phyloP scores from a whole-genome alignment of 495 filamentous ascomycete species.

The Aspergillus leporis region DNA sequence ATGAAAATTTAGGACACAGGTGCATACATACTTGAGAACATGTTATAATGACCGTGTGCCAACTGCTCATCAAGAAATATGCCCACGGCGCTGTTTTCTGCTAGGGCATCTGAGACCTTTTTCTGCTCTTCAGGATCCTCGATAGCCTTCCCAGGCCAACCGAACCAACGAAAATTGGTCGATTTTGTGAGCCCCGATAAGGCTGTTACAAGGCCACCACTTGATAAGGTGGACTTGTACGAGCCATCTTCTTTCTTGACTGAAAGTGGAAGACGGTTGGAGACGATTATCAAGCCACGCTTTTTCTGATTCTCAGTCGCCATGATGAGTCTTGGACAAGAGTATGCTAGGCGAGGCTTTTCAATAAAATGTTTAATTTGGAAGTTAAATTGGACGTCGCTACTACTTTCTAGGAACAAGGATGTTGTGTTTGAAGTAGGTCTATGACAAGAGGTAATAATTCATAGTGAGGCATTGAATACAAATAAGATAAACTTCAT shows the following conservation, averaged over 20 bases:
- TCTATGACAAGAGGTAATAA: neutral
- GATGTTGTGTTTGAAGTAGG: neutral
- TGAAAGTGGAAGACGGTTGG: conserved; percentile 86
- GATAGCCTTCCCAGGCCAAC: conserved; percentile 80
- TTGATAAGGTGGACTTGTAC: conserved; percentile 80
- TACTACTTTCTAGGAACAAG: neutral
- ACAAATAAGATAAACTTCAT: neutral
- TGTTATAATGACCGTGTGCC: conserved; percentile 60
- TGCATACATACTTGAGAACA: conserved; percentile 51
- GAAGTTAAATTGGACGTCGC: neutral
- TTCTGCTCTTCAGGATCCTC: conserved; percentile 41
- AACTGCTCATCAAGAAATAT: conserved; percentile 56
- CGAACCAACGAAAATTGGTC: conserved; percentile 88
- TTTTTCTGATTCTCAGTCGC: conserved; percentile 6
- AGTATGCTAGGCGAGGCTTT: neutral
- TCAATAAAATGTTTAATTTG: neutral
- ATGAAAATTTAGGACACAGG: no score
- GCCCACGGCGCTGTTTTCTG: conserved; percentile 51
- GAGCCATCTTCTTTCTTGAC: conserved; percentile 73
- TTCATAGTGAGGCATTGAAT: neutral
- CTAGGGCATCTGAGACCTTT: conserved; percentile 43
- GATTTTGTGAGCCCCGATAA: conserved; percentile 82
- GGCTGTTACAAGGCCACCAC: conserved; percentile 85
- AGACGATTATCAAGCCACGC: conserved; percentile 70
- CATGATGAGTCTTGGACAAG: neutral